Evolutionary conservation across 2,329 filamentous ascomycete species (phyloP), one percentile per base, ranked within the genome.

Genomic region (Fusarium pseudograminearum): DNA sequence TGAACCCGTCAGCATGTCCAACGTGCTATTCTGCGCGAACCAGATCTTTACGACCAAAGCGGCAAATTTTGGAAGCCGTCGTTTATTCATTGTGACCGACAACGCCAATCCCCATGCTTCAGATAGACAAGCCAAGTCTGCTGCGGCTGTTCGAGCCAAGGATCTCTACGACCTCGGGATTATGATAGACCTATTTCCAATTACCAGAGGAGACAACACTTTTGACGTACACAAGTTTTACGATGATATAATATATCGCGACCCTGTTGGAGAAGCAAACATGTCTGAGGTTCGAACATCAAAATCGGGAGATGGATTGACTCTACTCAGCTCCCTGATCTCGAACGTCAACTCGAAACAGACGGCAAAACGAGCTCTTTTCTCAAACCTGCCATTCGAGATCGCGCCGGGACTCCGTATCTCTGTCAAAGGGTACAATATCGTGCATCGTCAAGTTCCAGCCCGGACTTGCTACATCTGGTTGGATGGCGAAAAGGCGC

Each of bases 41-140:
- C 94, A 98, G 76, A 92, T 98, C 53, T 98, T 99, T 77, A 97
- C 94, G 2, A 97, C 93, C 5, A 97, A 92, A 78, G 94, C 96
- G 0, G 90, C 96, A 20, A 98, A 98, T 76, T 98, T 98, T 78
- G 91, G 93, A 6, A 98, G 95, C 8, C 86, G 95, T 65, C 89
- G 96, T 34, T 82, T 99, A n/a, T 99, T 99, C 80, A 89, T 99
- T 68, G 93, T 99, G 58, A 98, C 96, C 0, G 94, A 98, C 78
- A 93, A 97, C 69, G 96, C 98, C 77, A 87, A 94, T 69, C 96
- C 96, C 6, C 93, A 97, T 77, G 82, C 83, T 1, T 84, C 87
- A 20, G 90, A 93, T 77, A 96, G 94, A 79, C 84, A 86, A 10
- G 84, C 91, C 31, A 90, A 91, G 54, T 91, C 91, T 16, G 89